These are phyloP conservation scores for Sporothrix humicola DNA, from an alignment of 2,329 filamentous ascomycete genomes.

Conservation along the genomic window DNA sequence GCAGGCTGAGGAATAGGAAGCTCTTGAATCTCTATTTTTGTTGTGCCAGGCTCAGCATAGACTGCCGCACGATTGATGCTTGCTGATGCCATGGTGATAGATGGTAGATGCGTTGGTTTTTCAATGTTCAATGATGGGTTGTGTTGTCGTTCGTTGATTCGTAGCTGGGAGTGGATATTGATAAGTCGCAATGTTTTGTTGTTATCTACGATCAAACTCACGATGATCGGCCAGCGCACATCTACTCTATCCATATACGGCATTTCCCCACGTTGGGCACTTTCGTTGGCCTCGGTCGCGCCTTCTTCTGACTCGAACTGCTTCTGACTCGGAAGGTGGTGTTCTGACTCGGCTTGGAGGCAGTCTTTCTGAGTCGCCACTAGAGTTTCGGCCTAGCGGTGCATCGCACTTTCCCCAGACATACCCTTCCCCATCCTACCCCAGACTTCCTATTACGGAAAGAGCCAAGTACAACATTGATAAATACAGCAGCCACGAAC, in stretches of 20 bases:
- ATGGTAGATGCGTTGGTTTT: neutral
- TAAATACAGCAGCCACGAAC: neutral
- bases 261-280: neutral
- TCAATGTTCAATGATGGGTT: neutral
- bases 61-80: neutral
- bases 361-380: conserved; percentile 8
- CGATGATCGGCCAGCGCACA: neutral
- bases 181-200: neutral
- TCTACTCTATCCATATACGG: neutral
- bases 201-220: neutral
- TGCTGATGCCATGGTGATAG: neutral
- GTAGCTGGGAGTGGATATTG: neutral
- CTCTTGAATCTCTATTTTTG: neutral
- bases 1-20: neutral
- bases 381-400: neutral
- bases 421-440: neutral
- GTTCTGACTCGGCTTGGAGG: neutral
- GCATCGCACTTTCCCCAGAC: neutral
- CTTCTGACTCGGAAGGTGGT: conserved; percentile 1
- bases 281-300: neutral
- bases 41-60: conserved; percentile 10
- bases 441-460: neutral
- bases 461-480: neutral
- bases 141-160: neutral
- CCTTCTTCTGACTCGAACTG: neutral